Base-by-base conservation (phyloP, 352 stramenopile species). In the Pythium sp. region DNA sequence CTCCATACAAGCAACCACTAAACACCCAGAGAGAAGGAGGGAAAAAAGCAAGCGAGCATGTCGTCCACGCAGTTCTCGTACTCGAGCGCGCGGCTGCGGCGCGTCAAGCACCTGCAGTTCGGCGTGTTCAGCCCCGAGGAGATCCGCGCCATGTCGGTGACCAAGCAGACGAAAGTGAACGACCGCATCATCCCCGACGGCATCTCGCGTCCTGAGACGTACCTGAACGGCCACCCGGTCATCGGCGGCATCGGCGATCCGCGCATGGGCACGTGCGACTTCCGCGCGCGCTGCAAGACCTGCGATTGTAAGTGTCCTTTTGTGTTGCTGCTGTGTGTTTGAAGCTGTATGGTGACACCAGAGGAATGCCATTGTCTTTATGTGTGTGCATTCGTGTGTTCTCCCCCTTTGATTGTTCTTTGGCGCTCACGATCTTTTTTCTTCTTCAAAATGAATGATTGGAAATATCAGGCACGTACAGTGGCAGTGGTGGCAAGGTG, bases 51-150 rank as follows among this genome's bases (percentile, higher is more conserved):
- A 38, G 32, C 32, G 14, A 46, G 36, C 67, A 94, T 94, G 87
- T 80, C 85, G 57, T 93, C 87, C 41, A 88, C 87, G 64, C 87
- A 94, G 77, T 99, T 99, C 81, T 98, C 96, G 72, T 98, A 98
- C 82, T 99, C 94, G 64, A 91, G 89, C 57, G 96, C 94, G 68
- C 94, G 94, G 24, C 76, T 99, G 72, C 88, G 96, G 61, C 86
- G 94, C 43, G 95, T 99, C 75, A 98, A 99, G 80, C 98, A 98
- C 82, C 83, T 99, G 18, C 97, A 99, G 81, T 99, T 99, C 76
- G 96, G 97, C 63, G 93, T 99, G 55, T 97, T 99, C 68, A 98
- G 96, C 74, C 98, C 98, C 5, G 97, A 99, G 65, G 97, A 99
- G 81, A 93, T 99, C 81, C 91, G 93, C 62, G 93, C 97, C 79